Base-by-base conservation (phyloP, 2,329 filamentous ascomycete species). In the Dactylellina haptotyla region DNA sequence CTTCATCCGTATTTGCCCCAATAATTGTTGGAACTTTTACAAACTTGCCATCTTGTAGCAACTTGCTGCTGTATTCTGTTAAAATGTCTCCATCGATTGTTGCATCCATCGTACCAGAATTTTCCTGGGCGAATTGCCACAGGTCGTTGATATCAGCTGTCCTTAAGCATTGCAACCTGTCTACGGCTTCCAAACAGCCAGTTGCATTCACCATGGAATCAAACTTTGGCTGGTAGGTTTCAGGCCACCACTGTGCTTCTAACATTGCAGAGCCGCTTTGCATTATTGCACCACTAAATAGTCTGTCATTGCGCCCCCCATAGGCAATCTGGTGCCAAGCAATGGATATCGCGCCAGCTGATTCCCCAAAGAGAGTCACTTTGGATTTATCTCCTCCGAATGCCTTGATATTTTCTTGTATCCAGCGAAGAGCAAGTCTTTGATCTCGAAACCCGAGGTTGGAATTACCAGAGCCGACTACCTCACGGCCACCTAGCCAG, bases 381-480 rank as follows among this genome's bases (percentile, higher is more conserved):
- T 86, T 84, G 8, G 81, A 79, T 1, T 81, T 81, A 76, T 90
- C 85, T 1, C 88, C 88, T 9, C 87, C 88, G 79, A 90, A 88
- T 3, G 80, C 81, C 4, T 79, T 83, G 59, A 88, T 85, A 79
- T 89, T 89, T 25, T 84, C 81, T 75, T 83, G 82, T 18, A 90
- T 84, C 88, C 88, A 90, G 63, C 83, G 80, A 20, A 90, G 81
- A 14, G 87, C 82, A 14, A 84, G 77, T 71, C 84, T 83, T 79
- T 90, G 88, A 77, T 90, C 89, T 75, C 84, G 83, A 69, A 90
- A 80, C 0, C 89, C 89, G n/a, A 89, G 80, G 76, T 92, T 92
- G 2, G 83, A 81, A 37, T 81, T 81, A 2, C 84, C 83, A 18
- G 80, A 77, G 9, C 76, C 79, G 2, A 80, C 78, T 25, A 85